A percentile compares a stretch with the other conserved stretches of the same genome.
phyloP scores from a whole-genome alignment of 805 yeast species.

The Metschnikowia lunata region DNA sequence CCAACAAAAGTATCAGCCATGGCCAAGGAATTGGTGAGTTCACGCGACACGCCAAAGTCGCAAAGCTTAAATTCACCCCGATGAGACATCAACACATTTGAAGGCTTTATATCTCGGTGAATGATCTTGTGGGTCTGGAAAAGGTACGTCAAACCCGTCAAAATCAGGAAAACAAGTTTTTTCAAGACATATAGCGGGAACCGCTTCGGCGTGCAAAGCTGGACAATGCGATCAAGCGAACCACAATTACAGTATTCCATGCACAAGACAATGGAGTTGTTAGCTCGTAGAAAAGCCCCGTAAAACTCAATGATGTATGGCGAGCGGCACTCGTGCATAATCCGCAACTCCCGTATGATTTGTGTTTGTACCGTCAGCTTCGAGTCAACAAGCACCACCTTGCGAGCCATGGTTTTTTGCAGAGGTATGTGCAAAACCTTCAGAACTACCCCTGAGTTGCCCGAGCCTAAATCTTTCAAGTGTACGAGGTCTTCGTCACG shows the following conservation, averaged over 20 bases:
- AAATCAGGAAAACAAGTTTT: conserved; percentile 69
- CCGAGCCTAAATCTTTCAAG: conserved; percentile 78
- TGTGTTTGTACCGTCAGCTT: conserved; percentile 76
- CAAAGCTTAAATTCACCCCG: conserved; percentile 86
- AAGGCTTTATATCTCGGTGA: conserved; percentile 95
- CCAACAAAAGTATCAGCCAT: conserved; percentile 97
- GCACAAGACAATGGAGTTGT: conserved; percentile 76
- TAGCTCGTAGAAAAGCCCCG: conserved; percentile 72
- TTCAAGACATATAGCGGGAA: conserved; percentile 64
- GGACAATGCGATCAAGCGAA: conserved; percentile 76
- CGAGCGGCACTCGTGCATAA: conserved; percentile 83
- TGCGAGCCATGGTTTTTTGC: conserved; percentile 84
- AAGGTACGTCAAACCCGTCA: conserved; percentile 76
- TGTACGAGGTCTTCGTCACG: conserved; percentile 63
- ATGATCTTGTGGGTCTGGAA: conserved; percentile 83
- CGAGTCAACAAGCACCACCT: conserved; percentile 80
- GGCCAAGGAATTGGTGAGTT: conserved; percentile 78
- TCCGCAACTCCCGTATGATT: conserved; percentile 80
- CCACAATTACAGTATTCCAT: conserved; percentile 98
- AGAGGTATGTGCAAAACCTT: conserved; percentile 88
- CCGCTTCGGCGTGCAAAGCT: conserved; percentile 36
- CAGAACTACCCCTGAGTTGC: conserved; percentile 90
- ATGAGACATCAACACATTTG: conserved; percentile 83
- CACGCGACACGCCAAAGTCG: conserved; percentile 95
- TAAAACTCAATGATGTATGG: conserved; percentile 84